These are phyloP conservation scores for Sclerotinia trifoliorum DNA, from an alignment of 2,329 filamentous ascomycete species.

Conservation along the genomic window DNA sequence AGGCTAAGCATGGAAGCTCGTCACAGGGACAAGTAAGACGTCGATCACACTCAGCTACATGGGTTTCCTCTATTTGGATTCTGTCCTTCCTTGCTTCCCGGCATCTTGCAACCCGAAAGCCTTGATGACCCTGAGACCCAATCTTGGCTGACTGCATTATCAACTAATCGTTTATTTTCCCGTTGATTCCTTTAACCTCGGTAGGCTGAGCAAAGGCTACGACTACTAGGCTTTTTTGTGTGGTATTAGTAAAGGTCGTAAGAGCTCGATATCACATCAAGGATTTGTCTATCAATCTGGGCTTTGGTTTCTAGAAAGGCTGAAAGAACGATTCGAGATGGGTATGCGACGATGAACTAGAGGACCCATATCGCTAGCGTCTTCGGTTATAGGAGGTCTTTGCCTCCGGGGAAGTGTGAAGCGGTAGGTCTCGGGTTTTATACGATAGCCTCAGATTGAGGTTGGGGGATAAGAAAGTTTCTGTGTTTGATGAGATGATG, in stretches of 20 bases:
- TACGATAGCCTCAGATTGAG: too few relatives aligned
- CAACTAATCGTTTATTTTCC: constrained; percentile 44
- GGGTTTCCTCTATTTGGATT: background rate
- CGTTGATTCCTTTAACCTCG: constrained; percentile 35
- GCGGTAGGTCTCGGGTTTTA: constrained; percentile 36
- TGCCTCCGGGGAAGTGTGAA: constrained; percentile 44
- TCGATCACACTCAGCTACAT: constrained; percentile 28
- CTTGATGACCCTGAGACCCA: constrained; percentile 33
- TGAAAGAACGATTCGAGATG: constrained; percentile 45
- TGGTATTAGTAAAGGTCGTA: constrained; percentile 40
- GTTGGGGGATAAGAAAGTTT: constrained; percentile 43
- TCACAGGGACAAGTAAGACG: constrained; percentile 32
- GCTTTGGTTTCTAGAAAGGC: constrained; percentile 45
- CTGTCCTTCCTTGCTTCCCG: too few relatives aligned
- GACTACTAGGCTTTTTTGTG: constrained; percentile 39
- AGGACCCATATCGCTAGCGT: constrained; percentile 47
- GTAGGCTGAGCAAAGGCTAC: constrained; percentile 40
- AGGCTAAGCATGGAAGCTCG: constrained; percentile 33
- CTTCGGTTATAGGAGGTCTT: constrained; percentile 47
- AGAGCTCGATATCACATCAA: constrained; percentile 40
- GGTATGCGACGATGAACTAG: constrained; percentile 47
- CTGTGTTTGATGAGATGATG: constrained; percentile 30
- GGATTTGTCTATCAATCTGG: constrained; percentile 40
- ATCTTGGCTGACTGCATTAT: constrained; percentile 40
- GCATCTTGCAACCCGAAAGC: constrained; percentile 32